Conservation (phyloP, 805 yeast species). For the Teunomyces kruisii region DNA sequence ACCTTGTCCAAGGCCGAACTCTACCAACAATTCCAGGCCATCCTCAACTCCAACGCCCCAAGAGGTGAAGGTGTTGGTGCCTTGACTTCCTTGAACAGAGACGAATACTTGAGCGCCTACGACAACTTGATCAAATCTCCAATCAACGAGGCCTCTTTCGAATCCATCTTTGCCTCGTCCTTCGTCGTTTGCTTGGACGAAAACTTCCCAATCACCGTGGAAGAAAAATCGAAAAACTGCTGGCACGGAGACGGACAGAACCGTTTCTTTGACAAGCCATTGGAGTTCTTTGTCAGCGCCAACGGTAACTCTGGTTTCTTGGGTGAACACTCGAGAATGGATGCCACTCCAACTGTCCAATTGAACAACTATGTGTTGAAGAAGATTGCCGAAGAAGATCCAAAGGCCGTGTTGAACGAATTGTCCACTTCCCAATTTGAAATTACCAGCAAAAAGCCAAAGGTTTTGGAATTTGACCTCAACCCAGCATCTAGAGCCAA, state of each 20-base stretch:
- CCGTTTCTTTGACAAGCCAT: constrained; percentile 89
- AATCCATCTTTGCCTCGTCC: constrained; percentile 71
- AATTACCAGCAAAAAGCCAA: constrained; percentile 15
- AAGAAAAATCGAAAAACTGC: constrained; percentile 76
- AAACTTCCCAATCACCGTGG: constrained; percentile 71
- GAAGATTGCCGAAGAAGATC: constrained; percentile 51
- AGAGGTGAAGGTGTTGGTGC: constrained; percentile 66
- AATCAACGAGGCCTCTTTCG: constrained; percentile 57
- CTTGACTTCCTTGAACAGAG: constrained; percentile 82
- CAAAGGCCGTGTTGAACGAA: constrained; percentile 28
- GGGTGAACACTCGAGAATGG: constrained; percentile 98
- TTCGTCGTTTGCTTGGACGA: constrained; percentile 78
- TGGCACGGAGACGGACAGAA: constrained; percentile 97
- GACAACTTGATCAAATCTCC: constrained; percentile 58
- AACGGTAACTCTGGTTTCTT: constrained; percentile 90
- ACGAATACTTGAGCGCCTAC: constrained; percentile 68
- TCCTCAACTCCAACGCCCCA: constrained; percentile 42
- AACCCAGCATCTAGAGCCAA: constrained; percentile 49
- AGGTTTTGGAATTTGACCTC: constrained; percentile 55
- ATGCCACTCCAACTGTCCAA: constrained; percentile 92
- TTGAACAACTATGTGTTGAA: constrained; percentile 74
- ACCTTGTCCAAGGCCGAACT: constrained; percentile 49
- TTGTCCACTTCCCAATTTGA: constrained; percentile 17
- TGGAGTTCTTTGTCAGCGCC: constrained; percentile 76
- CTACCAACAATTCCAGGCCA: constrained; percentile 57